Evolutionary conservation across 1,284 basidiomycete genomes (phyloP).

Genomic region (Wolfiporia cocos): DNA sequence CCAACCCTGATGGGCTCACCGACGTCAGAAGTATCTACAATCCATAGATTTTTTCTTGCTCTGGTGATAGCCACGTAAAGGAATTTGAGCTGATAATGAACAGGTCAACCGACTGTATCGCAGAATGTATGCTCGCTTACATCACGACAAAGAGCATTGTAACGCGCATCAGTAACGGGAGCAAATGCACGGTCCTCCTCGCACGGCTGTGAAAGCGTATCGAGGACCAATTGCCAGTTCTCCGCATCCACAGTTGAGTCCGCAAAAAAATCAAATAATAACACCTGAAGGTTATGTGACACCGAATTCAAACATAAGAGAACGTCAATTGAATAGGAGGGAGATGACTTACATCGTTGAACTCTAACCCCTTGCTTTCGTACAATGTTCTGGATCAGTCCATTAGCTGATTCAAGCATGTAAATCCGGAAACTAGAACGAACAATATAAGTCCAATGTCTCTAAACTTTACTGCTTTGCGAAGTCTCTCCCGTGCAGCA

Average conservation of each 20-base stretch:
- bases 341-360: conserved; percentile 50
- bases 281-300: conserved; percentile 37
- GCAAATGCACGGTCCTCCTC: conserved; percentile 30
- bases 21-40: conserved; percentile 53
- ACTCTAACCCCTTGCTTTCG: conserved; percentile 72
- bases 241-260: conserved; percentile 46
- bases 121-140: conserved; percentile 28
- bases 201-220: conserved; percentile 27
- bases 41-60: conserved; percentile 63
- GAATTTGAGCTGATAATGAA: conserved; percentile 56
- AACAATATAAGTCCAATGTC: conserved; percentile 59
- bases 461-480: conserved; percentile 50
- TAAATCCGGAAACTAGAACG: too few species aligned
- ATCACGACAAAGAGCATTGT: conserved; percentile 56
- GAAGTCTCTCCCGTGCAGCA: conserved; percentile 40
- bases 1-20: conserved; percentile 54
- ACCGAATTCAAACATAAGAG: not conserved
- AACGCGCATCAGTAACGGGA: conserved; percentile 43
- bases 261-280: conserved; percentile 67
- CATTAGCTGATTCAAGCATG: too few species aligned
- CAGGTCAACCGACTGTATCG: too few species aligned
- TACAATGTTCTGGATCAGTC: conserved; percentile 54
- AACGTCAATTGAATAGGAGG: too few species aligned
- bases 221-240: conserved; percentile 60
- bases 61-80: conserved; percentile 69